Evolutionary conservation across 768 basidiomycete species (phyloP), one percentile per base, ranked within the genome.

Genomic region (Leccinum variicolor): DNA sequence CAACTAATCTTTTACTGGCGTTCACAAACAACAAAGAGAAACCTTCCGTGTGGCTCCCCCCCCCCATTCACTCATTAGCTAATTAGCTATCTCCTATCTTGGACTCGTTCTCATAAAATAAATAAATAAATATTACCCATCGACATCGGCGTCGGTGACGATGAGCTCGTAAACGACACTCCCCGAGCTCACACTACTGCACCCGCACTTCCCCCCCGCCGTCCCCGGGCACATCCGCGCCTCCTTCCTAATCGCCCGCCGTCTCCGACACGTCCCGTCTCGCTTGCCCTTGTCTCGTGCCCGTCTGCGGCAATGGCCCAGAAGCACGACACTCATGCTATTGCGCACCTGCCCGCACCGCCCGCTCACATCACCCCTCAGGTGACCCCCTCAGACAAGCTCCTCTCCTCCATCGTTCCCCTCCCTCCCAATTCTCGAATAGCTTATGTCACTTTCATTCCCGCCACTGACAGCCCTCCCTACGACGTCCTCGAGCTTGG

Each of bases 401-500:
- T 84, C 3, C 77, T 86, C 28, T 75, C 77, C 29, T 81, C 81
- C 21, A 63, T 71, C 34, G 76, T 86, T 54, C 48, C 75, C 47
- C 67, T 86, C 8, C 82, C 82, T 0, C 55, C 67, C 17, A 59
- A 76, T 57, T 66, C 81, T 15, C 69, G 65, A 57, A 75, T 89
- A 58, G 69, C 69, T 21, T 84, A 79, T 62, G 73, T 76, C 33
- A 74, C 77, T 55, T 84, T 80, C 68, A 57, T 69, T 14, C 75
- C 77, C 13, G 62, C 63, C 26, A 61, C 63, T 28, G 67, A 62
- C 46, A 62, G 62, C 15, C 39, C 58, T 47, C 21, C 72, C 59
- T 65, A 75, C 45, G 80, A 83, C 51, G 62, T 70, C 48, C 69
- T 90, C 57, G 87, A 90, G 64, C 60, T 72, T 15, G 86, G 83